phyloP scores from a whole-genome alignment of 1,139 yeast genomes.

The Spathaspora sp. region DNA sequence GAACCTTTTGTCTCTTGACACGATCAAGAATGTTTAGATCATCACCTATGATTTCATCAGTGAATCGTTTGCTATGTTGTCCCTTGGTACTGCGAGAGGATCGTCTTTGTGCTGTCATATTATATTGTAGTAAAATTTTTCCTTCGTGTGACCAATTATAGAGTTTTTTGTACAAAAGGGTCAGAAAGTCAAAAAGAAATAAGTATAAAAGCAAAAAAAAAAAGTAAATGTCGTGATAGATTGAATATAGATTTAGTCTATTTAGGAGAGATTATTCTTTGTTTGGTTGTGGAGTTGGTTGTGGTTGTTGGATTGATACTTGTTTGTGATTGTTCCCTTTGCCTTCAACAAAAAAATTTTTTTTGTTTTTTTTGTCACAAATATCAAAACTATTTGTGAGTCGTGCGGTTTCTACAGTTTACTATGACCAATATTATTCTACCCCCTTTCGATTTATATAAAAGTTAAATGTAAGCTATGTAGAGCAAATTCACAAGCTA shows the following conservation, averaged over 20 bases:
- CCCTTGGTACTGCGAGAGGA: slow-evolving; percentile 44
- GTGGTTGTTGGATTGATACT: neutral
- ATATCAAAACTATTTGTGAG: too few species aligned
- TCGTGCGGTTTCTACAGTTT: too few species aligned
- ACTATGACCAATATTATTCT: neutral
- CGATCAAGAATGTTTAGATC: slow-evolving; percentile 8
- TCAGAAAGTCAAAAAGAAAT: neutral
- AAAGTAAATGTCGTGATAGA: neutral
- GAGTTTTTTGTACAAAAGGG: neutral
- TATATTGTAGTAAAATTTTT: neutral
- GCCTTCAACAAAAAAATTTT: neutral
- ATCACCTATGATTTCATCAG: slow-evolving; percentile 14
- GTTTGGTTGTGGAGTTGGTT: neutral
- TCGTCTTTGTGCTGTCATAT: slow-evolving; percentile 23
- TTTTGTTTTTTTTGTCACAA: neutral
- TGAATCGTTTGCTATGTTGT: slow-evolving; percentile 32
- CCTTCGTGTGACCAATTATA: neutral
- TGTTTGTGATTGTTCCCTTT: neutral
- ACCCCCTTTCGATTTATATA: neutral
- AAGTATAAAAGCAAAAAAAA: neutral
- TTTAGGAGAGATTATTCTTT: neutral
- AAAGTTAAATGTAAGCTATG: neutral
- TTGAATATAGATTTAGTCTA: slow-evolving; percentile 1
- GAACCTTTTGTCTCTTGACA: neutral
- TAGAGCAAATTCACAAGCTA: neutral